Percentiles rank a stretch among this genome's conserved stretches.
Conservation (phyloP, 805 yeast genomes). For the Lipomyces chichibuensis region DNA sequence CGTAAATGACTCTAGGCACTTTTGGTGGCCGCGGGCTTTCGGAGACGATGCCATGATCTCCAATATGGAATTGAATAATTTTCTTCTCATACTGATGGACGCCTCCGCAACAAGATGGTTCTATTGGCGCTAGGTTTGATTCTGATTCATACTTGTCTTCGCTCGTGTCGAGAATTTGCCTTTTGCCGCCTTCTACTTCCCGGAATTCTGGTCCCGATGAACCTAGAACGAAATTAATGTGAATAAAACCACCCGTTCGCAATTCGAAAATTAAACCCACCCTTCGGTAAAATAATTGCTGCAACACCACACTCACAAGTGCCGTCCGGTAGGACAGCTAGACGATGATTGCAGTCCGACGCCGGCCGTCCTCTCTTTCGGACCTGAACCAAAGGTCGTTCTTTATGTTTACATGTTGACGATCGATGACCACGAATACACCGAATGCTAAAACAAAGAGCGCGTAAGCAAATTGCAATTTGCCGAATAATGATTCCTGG, state of each 20-base stretch:
- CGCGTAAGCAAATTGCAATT: background rate
- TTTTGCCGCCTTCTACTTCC: conserved; percentile 10
- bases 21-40: background rate
- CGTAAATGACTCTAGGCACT: conserved; percentile 14
- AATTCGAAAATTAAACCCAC: background rate
- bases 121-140: background rate
- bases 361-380: conserved; percentile 88
- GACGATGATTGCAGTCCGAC: conserved; percentile 58
- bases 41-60: background rate
- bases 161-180: conserved; percentile 10
- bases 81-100: background rate
- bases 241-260: background rate
- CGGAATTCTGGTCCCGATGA: conserved; percentile 5
- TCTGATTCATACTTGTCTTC: background rate
- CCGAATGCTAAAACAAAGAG: conserved; percentile 43
- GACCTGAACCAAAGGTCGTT: conserved; percentile 80
- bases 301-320: conserved; percentile 54
- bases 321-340: conserved; percentile 66
- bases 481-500: background rate
- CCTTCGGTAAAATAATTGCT: conserved; percentile 46
- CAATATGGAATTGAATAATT: background rate
- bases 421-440: conserved; percentile 95
- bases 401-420: conserved; percentile 78
- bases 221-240: conserved; percentile 5
- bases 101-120: background rate